Evolutionary conservation across 2,329 filamentous ascomycete species (phyloP), one percentile per base, ranked within the genome.

Genomic region (Phialophora macrospora): DNA sequence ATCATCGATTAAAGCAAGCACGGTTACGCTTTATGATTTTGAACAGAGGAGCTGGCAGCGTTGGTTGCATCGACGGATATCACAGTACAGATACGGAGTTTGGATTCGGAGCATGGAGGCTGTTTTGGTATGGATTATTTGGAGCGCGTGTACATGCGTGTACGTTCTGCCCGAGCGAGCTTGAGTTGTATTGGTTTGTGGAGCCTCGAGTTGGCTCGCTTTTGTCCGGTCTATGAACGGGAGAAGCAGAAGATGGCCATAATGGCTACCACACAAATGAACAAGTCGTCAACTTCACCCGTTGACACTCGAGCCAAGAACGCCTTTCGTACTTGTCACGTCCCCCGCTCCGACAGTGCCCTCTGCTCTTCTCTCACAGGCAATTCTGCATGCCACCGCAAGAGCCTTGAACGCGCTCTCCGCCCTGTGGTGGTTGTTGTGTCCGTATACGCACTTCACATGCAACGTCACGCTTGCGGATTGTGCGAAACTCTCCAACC

Each of bases 391-490:
- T 7, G 95, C 95, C 52, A 97, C 88, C 0, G 95, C 95, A 71
- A 98, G 80, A 55, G 95, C 95, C 85, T 99, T 99, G 80, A 99
- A 97, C 17, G 94, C 95, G 77, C 91, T 95, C 86, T 98, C 95
- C 9, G 95, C 93, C 65, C 93, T 85, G 81, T 98, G 95, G 80
- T 98, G 95, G 80, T 98, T 95, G 79, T 98, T 99, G 68, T 90
- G 87, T 60, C 95, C 95, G 69, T 92, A 87, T 63, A 97, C 80
- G 79, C 92, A 96, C 80, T 97, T 92, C 65, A 99, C 92, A 81
- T 99, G 95, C 75, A 98, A 81, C n/a, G 95, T 99, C 60, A 97
- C 85, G 28, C 92, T 89, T 3, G 93, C 92, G 9, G 88, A 91
- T 81, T 96, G 91, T 49, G 94, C 93, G 80, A 97, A 99, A 81